Base-by-base conservation (phyloP, 768 basidiomycete genomes). In the Auricularia sp. region DNA sequence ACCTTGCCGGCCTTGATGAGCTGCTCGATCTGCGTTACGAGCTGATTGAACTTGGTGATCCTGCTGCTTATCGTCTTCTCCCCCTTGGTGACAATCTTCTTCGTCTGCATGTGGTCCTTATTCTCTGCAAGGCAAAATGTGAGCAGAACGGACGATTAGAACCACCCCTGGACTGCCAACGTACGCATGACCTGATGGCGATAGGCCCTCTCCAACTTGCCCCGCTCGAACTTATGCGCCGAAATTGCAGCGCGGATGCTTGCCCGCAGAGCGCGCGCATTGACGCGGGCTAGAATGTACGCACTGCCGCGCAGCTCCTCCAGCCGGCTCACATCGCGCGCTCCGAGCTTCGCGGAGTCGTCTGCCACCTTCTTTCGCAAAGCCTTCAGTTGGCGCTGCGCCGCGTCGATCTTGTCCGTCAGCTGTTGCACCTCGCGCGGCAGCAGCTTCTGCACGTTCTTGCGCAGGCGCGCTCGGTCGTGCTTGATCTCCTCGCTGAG, bases 211-310 rank as follows among this genome's bases (percentile, higher is more conserved):
- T 62, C 43, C 39, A 62, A n/a, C 35, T 21, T 36, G 4, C 12
- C 36, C 21, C 36, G 61, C n/a, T 62, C 61, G 35, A 62, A 62
- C 21, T 62, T 62, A 35, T 47, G 61, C 16, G 61, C 61, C 5
- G 6, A 12, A 6, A 62, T 18, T 8, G 39, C 7, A 12, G 10
- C n/a, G 5, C 36, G 43, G 34, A 62, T 39, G 23, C 29, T 39
- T 14, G n/a, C n/a, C 12, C 43, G 36, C 61, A 62, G 11, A 6
- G 61, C 61, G 33, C 36, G 61, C 11, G 61, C 61, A 12, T 62
- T 62, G 11, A 42, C 23, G 6, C 61, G 33, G 10, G 36, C 43
- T 12, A 6, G 7, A 12, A 62, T 21, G 39, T 62, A 62, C 35
- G 36, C 21, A n/a, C 39, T 23, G 35, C 43, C 39, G n/a, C 61